Evolutionary conservation across 805 yeast species (phyloP), one percentile per base, ranked within the genome.

Genomic region (Metschnikowia bowlesiae): DNA sequence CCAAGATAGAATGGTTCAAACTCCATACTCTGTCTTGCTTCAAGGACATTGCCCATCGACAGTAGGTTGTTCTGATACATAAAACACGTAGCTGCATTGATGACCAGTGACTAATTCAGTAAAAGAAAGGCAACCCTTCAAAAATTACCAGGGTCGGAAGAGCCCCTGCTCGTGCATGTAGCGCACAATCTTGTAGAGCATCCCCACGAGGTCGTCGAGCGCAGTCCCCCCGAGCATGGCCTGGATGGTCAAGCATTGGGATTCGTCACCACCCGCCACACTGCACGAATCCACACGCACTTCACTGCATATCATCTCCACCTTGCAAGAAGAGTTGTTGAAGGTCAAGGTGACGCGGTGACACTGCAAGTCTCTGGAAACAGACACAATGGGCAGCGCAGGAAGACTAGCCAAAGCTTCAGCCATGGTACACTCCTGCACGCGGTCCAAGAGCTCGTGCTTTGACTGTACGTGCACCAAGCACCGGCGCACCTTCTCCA

Each of bases 391-490:
- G 2, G 46, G 28, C 14, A 33, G 38, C 11, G 33, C n/a, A 16
- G 35, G 30, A 28, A 31, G 29, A 11, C 32, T 14, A 8, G n/a
- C 26, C 8, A 39, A 34, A 26, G 29, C 26, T 4, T 39, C 26
- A 11, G 30, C 45, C 36, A 41, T 14, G 29, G 39, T 18, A 28
- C 26, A 10, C 10, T 32, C 39, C 39, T 35, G 46, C 33, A 68
- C 35, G 22, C 30, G 47, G 29, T 62, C 63, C 13, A 69, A 46
- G 50, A 62, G 63, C 50, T 69, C 73, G 50, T 63, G 68, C 44
- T 65, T 68, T 45, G 66, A 66, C 47, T 69, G 73, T 4, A 59
- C 56, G n/a, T 51, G 43, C 8, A 62, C 54, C 39, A 71, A 56
- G 37, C 49, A 53, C 8, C 37, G 50, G 30, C 71, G 59, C 5